Conservation (phyloP, 2,329 filamentous ascomycete genomes). For the Ploettnerulaceae sp. region DNA sequence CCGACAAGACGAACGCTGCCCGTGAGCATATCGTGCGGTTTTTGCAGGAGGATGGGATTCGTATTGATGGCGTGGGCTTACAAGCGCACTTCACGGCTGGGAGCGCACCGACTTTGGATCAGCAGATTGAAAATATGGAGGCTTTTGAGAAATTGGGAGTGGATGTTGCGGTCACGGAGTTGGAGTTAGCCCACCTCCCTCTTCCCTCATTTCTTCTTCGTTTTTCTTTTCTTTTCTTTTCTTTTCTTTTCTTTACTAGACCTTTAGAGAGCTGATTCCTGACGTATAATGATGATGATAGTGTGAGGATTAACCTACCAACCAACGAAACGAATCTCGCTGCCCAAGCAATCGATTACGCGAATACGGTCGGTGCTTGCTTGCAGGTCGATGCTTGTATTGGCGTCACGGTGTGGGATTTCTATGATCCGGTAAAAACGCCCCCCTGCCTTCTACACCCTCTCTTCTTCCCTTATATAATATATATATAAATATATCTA, state of each 20-base stretch:
- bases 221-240: too few species aligned
- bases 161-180: conserved; percentile 57
- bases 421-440: conserved; percentile 32
- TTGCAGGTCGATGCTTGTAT: conserved; percentile 26
- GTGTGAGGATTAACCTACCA: conserved; percentile 46
- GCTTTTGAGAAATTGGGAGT: conserved; percentile 43
- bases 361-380: conserved; percentile 23
- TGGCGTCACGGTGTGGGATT: conserved; percentile 32
- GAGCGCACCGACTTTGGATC: conserved; percentile 38
- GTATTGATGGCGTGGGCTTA: conserved; percentile 58
- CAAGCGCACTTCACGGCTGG: conserved; percentile 57
- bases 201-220: not conserved
- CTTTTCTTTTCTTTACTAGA: too few species aligned
- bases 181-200: conserved; percentile 39
- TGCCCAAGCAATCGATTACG: conserved; percentile 47
- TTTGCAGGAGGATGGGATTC: conserved; percentile 44
- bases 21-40: conserved; percentile 41
- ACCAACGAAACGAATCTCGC: conserved; percentile 37
- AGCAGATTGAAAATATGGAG: conserved; percentile 43
- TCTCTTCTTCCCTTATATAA: not conserved
- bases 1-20: conserved; percentile 43
- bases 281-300: too few species aligned
- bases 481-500: not conserved
- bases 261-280: too few species aligned
- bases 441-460: not conserved